phyloP scores from a whole-genome alignment of 2,329 filamentous ascomycete genomes.

The Apiospora hydei region DNA sequence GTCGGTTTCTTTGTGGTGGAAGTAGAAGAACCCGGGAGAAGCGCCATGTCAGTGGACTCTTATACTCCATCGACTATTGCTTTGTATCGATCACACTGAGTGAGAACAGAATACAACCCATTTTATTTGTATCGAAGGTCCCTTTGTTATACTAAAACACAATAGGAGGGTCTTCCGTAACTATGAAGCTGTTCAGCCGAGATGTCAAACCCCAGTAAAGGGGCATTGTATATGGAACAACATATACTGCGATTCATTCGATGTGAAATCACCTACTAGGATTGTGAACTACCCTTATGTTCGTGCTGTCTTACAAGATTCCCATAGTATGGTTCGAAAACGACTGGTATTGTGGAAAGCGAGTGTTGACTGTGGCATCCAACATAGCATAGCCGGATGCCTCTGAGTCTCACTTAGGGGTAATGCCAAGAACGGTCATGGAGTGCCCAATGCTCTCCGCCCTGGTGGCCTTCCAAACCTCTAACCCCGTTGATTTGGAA shows the following conservation, averaged over 20 bases:
- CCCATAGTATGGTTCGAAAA: not conserved
- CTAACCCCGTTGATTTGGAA: not conserved
- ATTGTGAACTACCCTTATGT: not conserved
- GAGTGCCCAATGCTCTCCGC: no score
- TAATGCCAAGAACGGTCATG: not conserved
- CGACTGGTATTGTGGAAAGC: not conserved
- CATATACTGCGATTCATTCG: not conserved
- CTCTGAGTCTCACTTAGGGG: not conserved
- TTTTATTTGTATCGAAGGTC: not conserved
- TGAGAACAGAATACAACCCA: not conserved
- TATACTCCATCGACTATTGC: not conserved
- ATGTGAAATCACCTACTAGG: not conserved
- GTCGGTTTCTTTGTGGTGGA: not conserved
- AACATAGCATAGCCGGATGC: not conserved
- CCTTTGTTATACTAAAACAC: not conserved
- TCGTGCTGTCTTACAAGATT: not conserved
- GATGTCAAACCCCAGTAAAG: not conserved
- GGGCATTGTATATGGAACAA: not conserved
- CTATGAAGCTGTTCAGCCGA: not conserved
- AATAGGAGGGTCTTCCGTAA: not conserved
- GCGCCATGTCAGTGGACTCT: not conserved
- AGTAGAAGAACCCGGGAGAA: not conserved
- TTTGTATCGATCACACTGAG: not conserved
- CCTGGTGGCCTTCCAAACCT: no score
- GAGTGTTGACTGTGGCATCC: no score